Evolutionary conservation across 805 yeast genomes (phyloP), one percentile per base, ranked within the genome.

Genomic region (Wickerhamomyces alni): DNA sequence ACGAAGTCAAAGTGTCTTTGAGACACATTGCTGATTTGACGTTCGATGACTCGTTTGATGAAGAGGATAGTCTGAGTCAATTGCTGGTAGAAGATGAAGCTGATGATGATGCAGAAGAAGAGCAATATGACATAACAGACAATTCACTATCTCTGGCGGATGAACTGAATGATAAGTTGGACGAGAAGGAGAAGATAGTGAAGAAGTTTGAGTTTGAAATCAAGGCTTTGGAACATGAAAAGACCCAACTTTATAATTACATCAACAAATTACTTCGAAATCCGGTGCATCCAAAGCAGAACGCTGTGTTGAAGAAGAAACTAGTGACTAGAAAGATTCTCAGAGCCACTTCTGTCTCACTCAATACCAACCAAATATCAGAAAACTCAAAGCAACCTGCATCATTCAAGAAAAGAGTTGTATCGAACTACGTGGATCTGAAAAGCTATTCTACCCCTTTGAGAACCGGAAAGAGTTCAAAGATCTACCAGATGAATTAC

Each of bases 291-390:
- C 33, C 38, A 10, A 26, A 46, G 1, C 58, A 54, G 24, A 55
- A 54, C 37, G 41, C 44, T 5, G 34, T 55, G 1, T 41, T 55
- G n/a, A 55, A 55, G 22, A 35, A 43, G 21, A 55, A 55, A 31
- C 38, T 54, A 32, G 57, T 55, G 8, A 41, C 33, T 7, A 43
- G 60, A 25, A 51, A 47, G 34, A 55, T 55, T 13, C 28, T 55
- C 2, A 38, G 60, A 35, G 46, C 51, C 4, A 50, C 39, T 1
- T 53, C 57, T 1, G 13, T 19, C 4, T 19, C 34, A 3, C 7
- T 21, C 9, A 21, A 21, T 21, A 9, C 9, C 24, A 21, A 21
- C 9, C 6, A 21, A 9, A 21, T 7, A 21, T 21, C 24, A 6
- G 24, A 21, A 21, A 9, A 6, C 9, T 9, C 24, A 21, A 6